Conservation (phyloP, 2,329 filamentous ascomycete species). For the Aspergillus carbonarius region DNA sequence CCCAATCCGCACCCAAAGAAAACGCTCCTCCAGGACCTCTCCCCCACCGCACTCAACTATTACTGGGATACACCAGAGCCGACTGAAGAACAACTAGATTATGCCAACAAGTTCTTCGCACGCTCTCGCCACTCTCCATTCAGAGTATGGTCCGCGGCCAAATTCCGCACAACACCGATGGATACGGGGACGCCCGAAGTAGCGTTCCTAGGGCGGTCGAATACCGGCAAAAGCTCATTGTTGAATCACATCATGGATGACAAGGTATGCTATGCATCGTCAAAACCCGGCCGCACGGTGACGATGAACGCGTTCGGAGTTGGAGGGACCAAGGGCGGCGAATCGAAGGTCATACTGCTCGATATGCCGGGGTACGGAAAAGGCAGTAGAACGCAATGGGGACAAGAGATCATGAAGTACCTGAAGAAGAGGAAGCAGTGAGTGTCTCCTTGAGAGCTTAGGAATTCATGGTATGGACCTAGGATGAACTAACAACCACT, state of each 20-base stretch:
- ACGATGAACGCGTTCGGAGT: conserved; percentile 68
- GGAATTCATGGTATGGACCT: conserved; percentile 2
- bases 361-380: conserved; percentile 73
- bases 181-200: conserved; percentile 58
- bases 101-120: conserved; percentile 49
- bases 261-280: conserved; percentile 56
- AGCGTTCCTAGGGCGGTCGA: conserved; percentile 67
- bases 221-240: conserved; percentile 68
- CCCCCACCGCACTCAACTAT: conserved; percentile 38
- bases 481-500: not conserved
- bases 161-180: conserved; percentile 60
- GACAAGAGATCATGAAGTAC: conserved; percentile 67
- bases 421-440: conserved; percentile 60
- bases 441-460: conserved; percentile 11
- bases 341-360: conserved; percentile 57
- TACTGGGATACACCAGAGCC: conserved; percentile 55
- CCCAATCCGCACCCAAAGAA: conserved; percentile 19
- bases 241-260: conserved; percentile 62
- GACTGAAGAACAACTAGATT: conserved; percentile 42
- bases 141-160: conserved; percentile 60
- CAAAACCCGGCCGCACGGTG: conserved; percentile 61
- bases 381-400: conserved; percentile 62
- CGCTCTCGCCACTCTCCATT: conserved; percentile 48
- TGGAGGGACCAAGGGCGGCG: conserved; percentile 47
- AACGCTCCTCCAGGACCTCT: conserved; percentile 31